Evolutionary conservation across 2,329 filamentous ascomycete genomes (phyloP).

Genomic region (Metarhizium anisopliae): DNA sequence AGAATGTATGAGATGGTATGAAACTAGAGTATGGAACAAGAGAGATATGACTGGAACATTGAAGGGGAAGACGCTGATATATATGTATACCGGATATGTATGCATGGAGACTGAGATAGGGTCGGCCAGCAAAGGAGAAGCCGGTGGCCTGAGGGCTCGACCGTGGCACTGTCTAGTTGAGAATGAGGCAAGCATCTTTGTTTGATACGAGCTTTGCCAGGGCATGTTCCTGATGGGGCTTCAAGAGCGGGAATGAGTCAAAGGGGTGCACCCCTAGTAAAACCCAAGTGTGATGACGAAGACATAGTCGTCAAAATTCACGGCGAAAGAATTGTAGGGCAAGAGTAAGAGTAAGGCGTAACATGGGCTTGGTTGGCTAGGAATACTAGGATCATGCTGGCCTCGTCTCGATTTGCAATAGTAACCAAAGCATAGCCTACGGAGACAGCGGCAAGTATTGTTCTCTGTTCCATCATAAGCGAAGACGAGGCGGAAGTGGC

Average conservation of each 20-base stretch:
- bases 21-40: background rate
- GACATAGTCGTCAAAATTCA: background rate
- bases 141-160: background rate
- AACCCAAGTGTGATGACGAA: background rate
- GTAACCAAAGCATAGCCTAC: background rate
- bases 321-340: background rate
- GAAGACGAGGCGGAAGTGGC: background rate
- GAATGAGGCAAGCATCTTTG: conserved; percentile 2
- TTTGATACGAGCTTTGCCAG: background rate
- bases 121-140: too few species aligned
- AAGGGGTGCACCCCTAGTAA: background rate
- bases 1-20: too few species aligned
- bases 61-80: background rate
- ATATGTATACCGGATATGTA: background rate
- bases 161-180: background rate
- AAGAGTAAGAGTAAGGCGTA: background rate
- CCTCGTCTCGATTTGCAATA: background rate
- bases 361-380: background rate
- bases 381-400: background rate
- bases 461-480: background rate
- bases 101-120: background rate
- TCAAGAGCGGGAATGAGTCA: conserved; percentile 3
- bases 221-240: background rate
- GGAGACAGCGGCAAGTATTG: background rate
- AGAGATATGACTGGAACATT: background rate